Evolutionary conservation across 352 stramenopile genomes (phyloP), one percentile per base, ranked within the genome.

Genomic region (Aphanomyces astaci): DNA sequence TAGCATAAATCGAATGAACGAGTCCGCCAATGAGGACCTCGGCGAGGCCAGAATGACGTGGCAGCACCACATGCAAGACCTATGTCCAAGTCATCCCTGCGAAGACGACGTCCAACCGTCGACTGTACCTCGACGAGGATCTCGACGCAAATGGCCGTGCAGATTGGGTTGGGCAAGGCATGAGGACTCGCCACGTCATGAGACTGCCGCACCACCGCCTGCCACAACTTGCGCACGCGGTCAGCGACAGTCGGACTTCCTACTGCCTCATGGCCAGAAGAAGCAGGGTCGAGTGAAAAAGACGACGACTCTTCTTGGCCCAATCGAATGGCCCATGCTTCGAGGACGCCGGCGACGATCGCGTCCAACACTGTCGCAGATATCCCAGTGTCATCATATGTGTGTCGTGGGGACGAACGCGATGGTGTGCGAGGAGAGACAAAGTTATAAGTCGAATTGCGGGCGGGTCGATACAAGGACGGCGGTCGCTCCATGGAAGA

Each of bases 1-100:
- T 64, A 1, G 49, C 36, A 46, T 87, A 90, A 22, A 89, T 77
- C 7, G 79, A 88, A 67, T 92, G 88, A 30, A 78, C 75, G 2
- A 92, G 70, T 0, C 78, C 80, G 9, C 77, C 80, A 0, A 88
- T 24, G 3, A 92, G 63, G 10, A 89, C 28, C 19, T 76, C 81
- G 1, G 65, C 66, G 25, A 90, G 54, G 56, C 82, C 64, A 27
- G 67, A 33, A 1, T 76, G 81, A 4, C 74, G 72, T 78, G 79
- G 54, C 74, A 81, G 15, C 60, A 63, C 9, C 57, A 31, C 4
- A 76, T 17, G 68, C 36, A 36, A 66, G 39, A 85, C 75, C 72
- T 77, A 19, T 27, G 30, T 56, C 17, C 17, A 31, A 2, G 27
- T 15, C 24, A 2, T 43, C 31, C 19, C 2, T 19, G 22, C 13